Base-by-base conservation (phyloP, 2,329 filamentous ascomycete species). In the Aspergillus vadensis region DNA sequence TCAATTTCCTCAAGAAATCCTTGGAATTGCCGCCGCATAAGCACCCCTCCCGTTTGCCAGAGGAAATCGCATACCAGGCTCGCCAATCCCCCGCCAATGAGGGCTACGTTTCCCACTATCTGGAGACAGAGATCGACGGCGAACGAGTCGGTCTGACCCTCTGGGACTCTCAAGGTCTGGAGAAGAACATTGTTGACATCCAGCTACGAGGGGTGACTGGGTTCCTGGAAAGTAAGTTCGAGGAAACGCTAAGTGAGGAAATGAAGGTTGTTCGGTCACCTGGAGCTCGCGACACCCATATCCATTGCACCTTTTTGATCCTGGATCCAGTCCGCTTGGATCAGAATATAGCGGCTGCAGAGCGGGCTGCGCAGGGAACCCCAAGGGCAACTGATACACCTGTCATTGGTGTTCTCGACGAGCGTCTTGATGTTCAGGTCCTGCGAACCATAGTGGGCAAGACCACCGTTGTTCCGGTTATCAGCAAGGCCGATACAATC, bases 161-260 rank as follows among this genome's bases (percentile, higher is more conserved):
- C 32, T 99, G 95, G 95, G 95, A 99, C 75, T 98, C 95, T 0
- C 89, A 95, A 70, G 95, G 95, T 1, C 80, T 99, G 58, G 94
- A 99, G 78, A 96, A 94, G 83, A 95, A 91, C 70, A 86, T 98
- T 38, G 92, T 97, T 55, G 95, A 98, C 75, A 85, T 98, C 66
- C 95, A 99, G 77, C 82, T 99, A 66, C 88, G 93, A 63, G 92
- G 96, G 74, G 93, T 98, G 82, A 89, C 90, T 36, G 85, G 89
- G 8, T 99, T 99, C 79, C 82, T 99, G 61, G 95, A 99, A 81
- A 94, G 90, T 81, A 98, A 98, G 77, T 99, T 99, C 69, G 94
- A 99, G 76, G 95, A 99, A 72, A 98, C 95, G 0, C 96, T 99
- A 74, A 87, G 87, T 52, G 95, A 99, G 79, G 95, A 99, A 81